Evolutionary conservation across 2,329 filamentous ascomycete genomes (phyloP), one percentile per base, ranked within the genome.

Genomic region (Fonsecaea pedrosoi): DNA sequence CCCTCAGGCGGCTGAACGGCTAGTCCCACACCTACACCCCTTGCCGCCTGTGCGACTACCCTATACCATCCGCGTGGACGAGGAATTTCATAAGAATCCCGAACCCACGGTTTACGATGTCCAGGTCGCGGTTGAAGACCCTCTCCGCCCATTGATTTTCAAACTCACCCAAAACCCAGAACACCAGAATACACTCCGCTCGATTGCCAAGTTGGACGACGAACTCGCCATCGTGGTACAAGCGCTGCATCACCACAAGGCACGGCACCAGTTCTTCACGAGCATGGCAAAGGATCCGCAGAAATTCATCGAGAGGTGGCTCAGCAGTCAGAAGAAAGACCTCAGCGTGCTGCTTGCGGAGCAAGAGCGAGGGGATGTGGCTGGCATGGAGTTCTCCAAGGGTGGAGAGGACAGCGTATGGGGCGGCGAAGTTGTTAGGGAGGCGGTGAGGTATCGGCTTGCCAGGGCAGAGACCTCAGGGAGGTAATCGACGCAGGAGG

Each of bases 11-110:
- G 89, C 91, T 55, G 91, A 94, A 60, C 90, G 91, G 72, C 89
- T 96, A 69, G 87, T 89, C 60, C 85, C 86, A 9, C 93, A 98
- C 78, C 87, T 97, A 64, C 87, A 85, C 35, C 88, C 92, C 2
- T 85, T 97, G 1, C 88, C 92, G 5, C 93, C 95, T 0, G 86
- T 97, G 75, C 89, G 90, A 74, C 86, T 99, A 38, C 85, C 89
- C 25, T 99, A 97, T 82, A 99, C 94, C 8, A 95, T 99, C 76
- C 92, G 94, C 66, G 91, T 97, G 48, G 95, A 99, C 77, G 85
- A 92, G 74, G 87, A 89, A 8, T 94, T 94, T 75, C 90, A 94
- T 75, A 76, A 76, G 65, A 88, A 87, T 32, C 90, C 92, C 3
- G 83, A 87, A 60, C 89, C 92, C 0, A 97, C 94, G 5, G 84